These are phyloP conservation scores for Phytophthora idaei DNA, from an alignment of 352 stramenopile species.

Conservation along the genomic window DNA sequence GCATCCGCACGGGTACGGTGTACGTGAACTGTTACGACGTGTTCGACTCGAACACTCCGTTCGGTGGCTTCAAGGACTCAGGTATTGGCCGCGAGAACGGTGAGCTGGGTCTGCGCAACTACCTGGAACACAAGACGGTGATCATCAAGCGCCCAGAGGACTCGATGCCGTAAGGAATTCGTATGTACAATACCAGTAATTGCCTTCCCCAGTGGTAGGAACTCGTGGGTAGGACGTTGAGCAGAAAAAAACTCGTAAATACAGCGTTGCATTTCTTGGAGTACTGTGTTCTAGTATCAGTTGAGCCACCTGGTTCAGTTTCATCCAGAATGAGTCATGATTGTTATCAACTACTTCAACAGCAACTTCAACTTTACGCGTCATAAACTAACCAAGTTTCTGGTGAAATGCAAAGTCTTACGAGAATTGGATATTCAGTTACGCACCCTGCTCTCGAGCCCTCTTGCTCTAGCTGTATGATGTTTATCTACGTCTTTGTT, in stretches of 20 bases:
- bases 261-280: constrained; percentile 14
- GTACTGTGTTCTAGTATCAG: no score
- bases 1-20: constrained; percentile 90
- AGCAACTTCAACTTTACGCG: constrained; percentile 1
- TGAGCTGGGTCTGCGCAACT: constrained; percentile 73
- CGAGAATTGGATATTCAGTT: constrained; percentile 37
- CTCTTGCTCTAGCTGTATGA: constrained; percentile 31
- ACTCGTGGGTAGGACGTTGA: constrained; percentile 5
- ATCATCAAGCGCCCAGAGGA: constrained; percentile 63
- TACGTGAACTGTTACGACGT: constrained; percentile 95
- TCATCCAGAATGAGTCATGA: no score
- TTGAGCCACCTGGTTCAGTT: no score
- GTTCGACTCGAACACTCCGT: constrained; percentile 85
- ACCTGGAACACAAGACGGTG: constrained; percentile 80
- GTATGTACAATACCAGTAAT: constrained; percentile 18
- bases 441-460: constrained; percentile 22
- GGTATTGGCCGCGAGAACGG: constrained; percentile 82
- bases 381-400: no score
- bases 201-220: not conserved
- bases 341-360: no score
- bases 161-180: constrained; percentile 31
- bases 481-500: constrained; percentile 33
- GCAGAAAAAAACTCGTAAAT: constrained; percentile 16
- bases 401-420: constrained; percentile 14
- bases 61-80: constrained; percentile 88